Percentiles rank a stretch among this genome's conserved stretches.
Conservation (phyloP, 2,329 filamentous ascomycete species). For the Claviceps africana region DNA sequence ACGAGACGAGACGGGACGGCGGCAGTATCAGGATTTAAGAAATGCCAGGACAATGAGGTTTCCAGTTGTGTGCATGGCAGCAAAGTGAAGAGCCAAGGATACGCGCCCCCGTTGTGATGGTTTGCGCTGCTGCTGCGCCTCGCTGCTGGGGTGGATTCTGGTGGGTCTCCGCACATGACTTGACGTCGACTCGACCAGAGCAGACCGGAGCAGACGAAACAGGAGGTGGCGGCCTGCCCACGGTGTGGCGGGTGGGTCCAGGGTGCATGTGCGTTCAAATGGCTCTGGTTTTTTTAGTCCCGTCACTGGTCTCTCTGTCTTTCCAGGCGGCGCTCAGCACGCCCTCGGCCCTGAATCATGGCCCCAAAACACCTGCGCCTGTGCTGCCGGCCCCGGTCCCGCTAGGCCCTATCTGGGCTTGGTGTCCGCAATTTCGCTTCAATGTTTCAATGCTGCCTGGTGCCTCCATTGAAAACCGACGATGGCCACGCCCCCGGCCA, state of each 20-base stretch:
- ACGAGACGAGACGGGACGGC: neutral
- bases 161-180: neutral
- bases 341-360: neutral
- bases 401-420: neutral
- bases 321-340: too few relatives aligned
- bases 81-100: neutral
- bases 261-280: too few relatives aligned
- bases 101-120: neutral
- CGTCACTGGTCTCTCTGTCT: too few relatives aligned
- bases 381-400: neutral
- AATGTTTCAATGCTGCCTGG: neutral
- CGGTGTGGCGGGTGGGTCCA: too few relatives aligned
- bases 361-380: neutral
- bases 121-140: neutral
- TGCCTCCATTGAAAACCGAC: neutral
- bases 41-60: too few relatives aligned
- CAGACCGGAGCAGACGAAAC: neutral
- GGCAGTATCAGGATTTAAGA: too few relatives aligned
- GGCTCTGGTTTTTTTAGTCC: too few relatives aligned
- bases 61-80: neutral
- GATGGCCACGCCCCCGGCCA: neutral
- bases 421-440: constrained; percentile 3
- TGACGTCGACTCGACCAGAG: too few relatives aligned
- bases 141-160: neutral
- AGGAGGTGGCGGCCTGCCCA: neutral